A percentile compares a stretch with the other conserved stretches of the same genome.
These are phyloP conservation scores for Podospora anserina DNA, from an alignment of 495 filamentous ascomycete genomes.

Conservation along the genomic window DNA sequence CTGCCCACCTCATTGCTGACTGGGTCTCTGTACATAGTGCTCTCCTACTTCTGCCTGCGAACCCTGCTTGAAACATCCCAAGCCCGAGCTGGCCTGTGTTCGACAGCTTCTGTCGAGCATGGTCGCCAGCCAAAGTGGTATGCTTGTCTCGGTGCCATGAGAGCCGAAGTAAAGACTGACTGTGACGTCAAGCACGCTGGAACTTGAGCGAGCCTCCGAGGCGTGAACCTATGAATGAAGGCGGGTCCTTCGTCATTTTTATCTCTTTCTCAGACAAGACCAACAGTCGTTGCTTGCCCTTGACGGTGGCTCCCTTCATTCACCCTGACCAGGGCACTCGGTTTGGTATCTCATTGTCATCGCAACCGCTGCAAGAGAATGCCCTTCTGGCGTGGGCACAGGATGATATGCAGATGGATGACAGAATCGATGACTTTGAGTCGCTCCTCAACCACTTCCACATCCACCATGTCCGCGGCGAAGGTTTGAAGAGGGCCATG, in stretches of 20 bases:
- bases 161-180: conserved; percentile 4
- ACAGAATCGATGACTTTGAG: conserved; percentile 13
- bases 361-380: conserved; percentile 1
- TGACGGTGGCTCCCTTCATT: conserved; percentile 10
- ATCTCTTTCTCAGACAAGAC: conserved; percentile 15
- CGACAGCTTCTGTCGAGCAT: background rate
- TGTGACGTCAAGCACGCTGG: conserved; percentile 17
- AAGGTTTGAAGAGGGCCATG: background rate
- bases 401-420: conserved; percentile 13
- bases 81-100: conserved; percentile 10
- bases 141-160: background rate
- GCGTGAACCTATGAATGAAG: background rate
- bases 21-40: conserved; percentile 7
- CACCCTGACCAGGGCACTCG: background rate
- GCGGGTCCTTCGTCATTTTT: background rate
- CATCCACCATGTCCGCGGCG: conserved; percentile 7
- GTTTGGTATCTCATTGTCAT: conserved; percentile 3
- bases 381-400: conserved; percentile 16
- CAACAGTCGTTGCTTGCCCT: conserved; percentile 12
- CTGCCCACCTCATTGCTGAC: conserved; percentile 7
- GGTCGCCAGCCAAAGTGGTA: background rate
- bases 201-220: conserved; percentile 3
- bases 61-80: background rate
- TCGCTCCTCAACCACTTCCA: conserved; percentile 23
- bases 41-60: conserved; percentile 6